Evolutionary conservation across 768 basidiomycete species (phyloP).

Genomic region (Myochromella boudieri): DNA sequence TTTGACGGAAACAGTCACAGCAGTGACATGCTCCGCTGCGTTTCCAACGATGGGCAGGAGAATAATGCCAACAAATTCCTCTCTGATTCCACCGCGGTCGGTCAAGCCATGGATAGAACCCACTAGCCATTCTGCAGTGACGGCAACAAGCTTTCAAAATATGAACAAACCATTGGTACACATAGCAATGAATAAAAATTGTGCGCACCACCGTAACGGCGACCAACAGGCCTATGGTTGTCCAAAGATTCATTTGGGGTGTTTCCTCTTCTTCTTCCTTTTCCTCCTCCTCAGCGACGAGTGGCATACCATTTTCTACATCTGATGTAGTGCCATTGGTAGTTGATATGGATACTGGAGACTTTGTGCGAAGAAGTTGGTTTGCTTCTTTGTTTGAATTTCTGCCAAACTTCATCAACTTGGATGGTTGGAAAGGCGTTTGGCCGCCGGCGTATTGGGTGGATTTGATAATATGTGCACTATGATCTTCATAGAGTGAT

Average conservation of each 20-base stretch:
- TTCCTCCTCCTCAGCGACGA: constrained; percentile 28
- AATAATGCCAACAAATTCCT: constrained; percentile 82
- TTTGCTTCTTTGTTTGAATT: constrained; percentile 1
- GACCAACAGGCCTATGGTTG: constrained; percentile 54
- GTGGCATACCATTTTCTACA: constrained; percentile 8
- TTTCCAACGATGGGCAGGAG: constrained; percentile 92
- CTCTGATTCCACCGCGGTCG: constrained; percentile 49
- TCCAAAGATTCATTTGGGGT: constrained; percentile 54
- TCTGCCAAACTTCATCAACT: background rate
- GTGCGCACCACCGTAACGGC: constrained; percentile 62
- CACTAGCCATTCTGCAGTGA: constrained; percentile 75
- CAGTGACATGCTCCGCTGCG: constrained; percentile 90
- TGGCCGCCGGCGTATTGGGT: constrained; percentile 29
- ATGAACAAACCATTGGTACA: constrained; percentile 24
- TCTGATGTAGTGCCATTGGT: constrained; percentile 13
- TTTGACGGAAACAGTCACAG: constrained; percentile 89
- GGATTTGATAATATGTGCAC: constrained; percentile 32
- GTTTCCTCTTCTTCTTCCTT: constrained; percentile 44
- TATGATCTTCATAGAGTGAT: constrained; percentile 59
- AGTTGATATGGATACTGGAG: constrained; percentile 13
- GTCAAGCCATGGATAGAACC: constrained; percentile 81
- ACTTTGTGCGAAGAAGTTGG: background rate
- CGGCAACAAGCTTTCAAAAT: constrained; percentile 51
- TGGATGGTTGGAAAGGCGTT: background rate
- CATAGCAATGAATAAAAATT: constrained; percentile 1